A percentile compares a stretch with the other conserved stretches of the same genome.
phyloP scores from a whole-genome alignment of 495 filamentous ascomycete species.

The Lasiosphaeria hispida region DNA sequence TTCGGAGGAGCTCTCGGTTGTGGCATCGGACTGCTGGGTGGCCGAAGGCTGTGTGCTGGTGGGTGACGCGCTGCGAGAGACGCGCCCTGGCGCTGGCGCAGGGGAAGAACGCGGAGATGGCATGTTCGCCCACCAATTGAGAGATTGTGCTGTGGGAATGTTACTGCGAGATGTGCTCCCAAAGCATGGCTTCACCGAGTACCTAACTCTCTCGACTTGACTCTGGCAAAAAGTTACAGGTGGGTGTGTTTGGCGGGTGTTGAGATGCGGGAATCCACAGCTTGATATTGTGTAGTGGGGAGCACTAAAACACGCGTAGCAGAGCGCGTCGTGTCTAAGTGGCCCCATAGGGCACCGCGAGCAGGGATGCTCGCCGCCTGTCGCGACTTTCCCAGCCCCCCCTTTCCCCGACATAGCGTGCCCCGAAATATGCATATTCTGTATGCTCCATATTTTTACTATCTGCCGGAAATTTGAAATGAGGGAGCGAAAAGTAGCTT shows the following conservation, averaged over 20 bases:
- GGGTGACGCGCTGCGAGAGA: conserved; percentile 21
- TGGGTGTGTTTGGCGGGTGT: background rate
- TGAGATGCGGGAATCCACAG: conserved; percentile 28
- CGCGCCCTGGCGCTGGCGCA: background rate
- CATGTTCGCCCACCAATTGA: conserved; percentile 40
- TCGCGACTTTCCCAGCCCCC: conserved; percentile 4
- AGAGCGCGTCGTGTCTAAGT: conserved; percentile 5
- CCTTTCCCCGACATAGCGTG: background rate
- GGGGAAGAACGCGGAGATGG: conserved; percentile 34
- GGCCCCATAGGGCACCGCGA: background rate
- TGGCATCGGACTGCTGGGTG: conserved; percentile 10
- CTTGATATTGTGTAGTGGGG: conserved; percentile 68
- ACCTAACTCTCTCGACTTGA: background rate
- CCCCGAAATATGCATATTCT: background rate
- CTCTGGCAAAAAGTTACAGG: background rate
- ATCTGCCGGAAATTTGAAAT: too few relatives aligned
- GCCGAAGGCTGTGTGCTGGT: background rate
- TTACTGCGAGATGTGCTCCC: background rate
- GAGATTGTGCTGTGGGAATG: conserved; percentile 9
- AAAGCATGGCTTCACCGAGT: conserved; percentile 3
- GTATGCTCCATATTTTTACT: too few relatives aligned
- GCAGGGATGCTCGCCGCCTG: too few relatives aligned
- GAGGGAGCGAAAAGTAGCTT: too few relatives aligned
- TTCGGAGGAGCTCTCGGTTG: conserved; percentile 26
- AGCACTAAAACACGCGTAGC: conserved; percentile 24